Percentiles rank a stretch among this genome's conserved stretches.
phyloP scores from a whole-genome alignment of 352 stramenopile genomes.

The Phytophthora cajani region DNA sequence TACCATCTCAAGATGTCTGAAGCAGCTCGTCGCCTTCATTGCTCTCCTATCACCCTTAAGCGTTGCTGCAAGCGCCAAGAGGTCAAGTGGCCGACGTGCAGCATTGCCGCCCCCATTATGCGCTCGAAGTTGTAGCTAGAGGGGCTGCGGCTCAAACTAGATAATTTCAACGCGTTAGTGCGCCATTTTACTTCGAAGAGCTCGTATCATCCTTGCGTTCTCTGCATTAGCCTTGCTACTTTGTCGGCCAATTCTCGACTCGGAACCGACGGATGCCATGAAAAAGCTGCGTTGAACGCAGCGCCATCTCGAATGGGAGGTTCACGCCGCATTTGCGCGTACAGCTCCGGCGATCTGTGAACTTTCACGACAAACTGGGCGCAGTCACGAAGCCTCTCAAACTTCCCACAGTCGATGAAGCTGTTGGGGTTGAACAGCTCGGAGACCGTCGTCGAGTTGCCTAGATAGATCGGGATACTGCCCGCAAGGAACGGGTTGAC shows the following conservation, averaged over 20 bases:
- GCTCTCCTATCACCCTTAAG: constrained; percentile 9
- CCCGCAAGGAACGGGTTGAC: constrained; percentile 66
- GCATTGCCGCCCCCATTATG: not conserved
- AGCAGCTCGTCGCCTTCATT: not conserved
- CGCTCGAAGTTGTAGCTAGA: not conserved
- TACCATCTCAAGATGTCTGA: not conserved
- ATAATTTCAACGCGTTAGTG: not conserved
- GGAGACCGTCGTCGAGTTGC: constrained; percentile 46
- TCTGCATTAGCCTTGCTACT: constrained; percentile 5
- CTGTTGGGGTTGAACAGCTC: constrained; percentile 55
- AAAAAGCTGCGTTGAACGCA: constrained; percentile 45
- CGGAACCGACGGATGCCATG: constrained; percentile 50
- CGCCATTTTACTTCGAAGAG: not conserved
- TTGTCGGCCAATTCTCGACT: constrained; percentile 16
- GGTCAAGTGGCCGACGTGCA: constrained; percentile 12
- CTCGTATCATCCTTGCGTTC: not conserved
- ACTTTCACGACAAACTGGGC: constrained; percentile 46
- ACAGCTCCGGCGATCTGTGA: constrained; percentile 41
- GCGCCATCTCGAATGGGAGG: constrained; percentile 41
- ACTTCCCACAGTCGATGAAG: constrained; percentile 62
- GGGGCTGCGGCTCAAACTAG: too few relatives aligned
- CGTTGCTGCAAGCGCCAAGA: constrained; percentile 3
- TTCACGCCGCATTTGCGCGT: constrained; percentile 38
- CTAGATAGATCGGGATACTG: constrained; percentile 63
- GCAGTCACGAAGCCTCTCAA: constrained; percentile 46